These are phyloP conservation scores for Colletotrichum musicola DNA, from an alignment of 2,329 filamentous ascomycete genomes.

Conservation along the genomic window DNA sequence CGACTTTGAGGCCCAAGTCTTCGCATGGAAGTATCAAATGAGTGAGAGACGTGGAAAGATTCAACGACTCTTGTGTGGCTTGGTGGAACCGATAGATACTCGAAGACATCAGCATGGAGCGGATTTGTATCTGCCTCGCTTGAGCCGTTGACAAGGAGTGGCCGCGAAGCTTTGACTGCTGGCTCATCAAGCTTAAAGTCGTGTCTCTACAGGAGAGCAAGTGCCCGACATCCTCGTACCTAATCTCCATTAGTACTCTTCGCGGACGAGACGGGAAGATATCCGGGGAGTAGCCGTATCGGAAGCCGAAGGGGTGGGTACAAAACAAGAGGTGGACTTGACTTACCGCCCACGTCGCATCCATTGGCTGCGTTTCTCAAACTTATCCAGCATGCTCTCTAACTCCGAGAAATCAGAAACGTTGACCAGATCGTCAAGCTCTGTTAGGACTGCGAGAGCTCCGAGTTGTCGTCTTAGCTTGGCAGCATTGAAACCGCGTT, in stretches of 20 bases:
- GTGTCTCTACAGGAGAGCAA: constrained; percentile 88
- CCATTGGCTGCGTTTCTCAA: constrained; percentile 78
- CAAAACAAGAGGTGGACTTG: constrained; percentile 35
- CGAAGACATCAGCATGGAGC: constrained; percentile 81
- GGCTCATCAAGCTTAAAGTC: constrained; percentile 82
- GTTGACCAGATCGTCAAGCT: constrained; percentile 83
- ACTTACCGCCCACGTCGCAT: constrained; percentile 84
- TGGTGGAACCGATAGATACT: constrained; percentile 83
- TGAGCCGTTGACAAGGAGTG: constrained; percentile 72
- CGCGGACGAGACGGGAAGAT: not conserved
- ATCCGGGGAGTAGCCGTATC: too few species aligned
- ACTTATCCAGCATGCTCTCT: constrained; percentile 70
- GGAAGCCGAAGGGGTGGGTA: too few species aligned
- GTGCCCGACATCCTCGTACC: constrained; percentile 82
- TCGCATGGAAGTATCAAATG: constrained; percentile 79
- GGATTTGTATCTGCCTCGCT: constrained; percentile 79
- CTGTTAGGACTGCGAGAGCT: constrained; percentile 79
- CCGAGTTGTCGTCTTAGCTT: constrained; percentile 68
- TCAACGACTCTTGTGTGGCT: constrained; percentile 87
- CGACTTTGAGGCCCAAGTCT: constrained; percentile 79
- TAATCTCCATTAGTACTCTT: constrained; percentile 47
- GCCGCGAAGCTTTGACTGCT: constrained; percentile 73
- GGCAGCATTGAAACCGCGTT: constrained; percentile 61
- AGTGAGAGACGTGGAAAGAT: constrained; percentile 85
- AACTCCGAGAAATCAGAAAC: constrained; percentile 71